Conservation (phyloP, 2,329 filamentous ascomycete species). For the Pseudogymnoascus sp. region DNA sequence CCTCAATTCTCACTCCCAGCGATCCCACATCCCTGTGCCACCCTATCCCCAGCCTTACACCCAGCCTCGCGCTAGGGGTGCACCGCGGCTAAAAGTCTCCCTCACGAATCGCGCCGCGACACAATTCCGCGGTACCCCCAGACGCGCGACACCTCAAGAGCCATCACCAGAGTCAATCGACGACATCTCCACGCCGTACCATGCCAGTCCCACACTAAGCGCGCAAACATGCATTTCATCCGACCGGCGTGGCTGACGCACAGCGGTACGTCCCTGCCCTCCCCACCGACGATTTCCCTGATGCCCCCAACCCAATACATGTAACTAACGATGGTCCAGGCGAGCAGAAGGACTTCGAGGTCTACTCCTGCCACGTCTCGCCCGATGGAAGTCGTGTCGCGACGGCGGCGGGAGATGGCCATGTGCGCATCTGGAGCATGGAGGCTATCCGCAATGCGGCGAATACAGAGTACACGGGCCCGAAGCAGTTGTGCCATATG, state of each 20-base stretch:
- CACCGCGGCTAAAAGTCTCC: neutral
- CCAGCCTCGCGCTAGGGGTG: neutral
- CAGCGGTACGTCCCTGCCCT: slow-evolving; percentile 51
- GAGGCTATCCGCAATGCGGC: slow-evolving; percentile 81
- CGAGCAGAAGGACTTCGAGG: slow-evolving; percentile 81
- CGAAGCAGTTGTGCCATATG: slow-evolving; percentile 93
- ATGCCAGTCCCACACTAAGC: neutral
- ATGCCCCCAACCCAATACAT: neutral
- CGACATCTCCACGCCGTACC: neutral
- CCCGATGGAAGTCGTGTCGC: slow-evolving; percentile 86
- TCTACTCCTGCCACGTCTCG: slow-evolving; percentile 96
- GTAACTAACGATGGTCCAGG: neutral
- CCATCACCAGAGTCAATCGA: neutral
- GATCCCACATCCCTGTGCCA: too few relatives aligned
- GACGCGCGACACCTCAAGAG: neutral
- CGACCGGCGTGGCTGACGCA: slow-evolving; percentile 95
- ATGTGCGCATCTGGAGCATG: slow-evolving; percentile 96
- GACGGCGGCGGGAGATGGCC: slow-evolving; percentile 92
- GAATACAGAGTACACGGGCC: slow-evolving; percentile 61
- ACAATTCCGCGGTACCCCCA: neutral
- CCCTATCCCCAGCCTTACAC: neutral
- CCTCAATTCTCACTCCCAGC: too few relatives aligned
- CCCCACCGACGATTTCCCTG: too few relatives aligned
- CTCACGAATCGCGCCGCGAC: neutral
- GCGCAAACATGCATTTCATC: slow-evolving; percentile 64